Conservation (phyloP, 2,329 filamentous ascomycete species). For the Teratosphaeria nubilosa region DNA sequence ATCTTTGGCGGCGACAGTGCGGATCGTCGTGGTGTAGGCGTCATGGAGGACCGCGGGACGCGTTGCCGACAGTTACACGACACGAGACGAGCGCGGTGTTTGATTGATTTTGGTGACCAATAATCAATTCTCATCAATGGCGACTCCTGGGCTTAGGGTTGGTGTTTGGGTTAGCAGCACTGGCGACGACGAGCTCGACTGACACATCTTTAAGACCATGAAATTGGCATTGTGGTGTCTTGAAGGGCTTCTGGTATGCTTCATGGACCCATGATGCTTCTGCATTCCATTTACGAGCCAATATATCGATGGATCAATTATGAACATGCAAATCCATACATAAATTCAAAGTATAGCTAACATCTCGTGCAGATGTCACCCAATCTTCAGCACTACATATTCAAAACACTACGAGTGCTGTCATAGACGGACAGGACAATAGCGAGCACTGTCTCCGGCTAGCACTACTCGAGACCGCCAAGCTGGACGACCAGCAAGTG, state of each 20-base stretch:
- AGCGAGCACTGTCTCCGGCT: neutral
- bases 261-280: neutral
- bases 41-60: neutral
- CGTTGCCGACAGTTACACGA: neutral
- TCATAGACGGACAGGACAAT: too few species aligned
- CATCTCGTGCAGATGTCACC: neutral
- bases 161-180: neutral
- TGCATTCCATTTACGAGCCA: neutral
- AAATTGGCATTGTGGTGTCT: neutral
- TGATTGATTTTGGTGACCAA: neutral
- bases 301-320: neutral
- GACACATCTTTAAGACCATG: neutral
- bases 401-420: neutral
- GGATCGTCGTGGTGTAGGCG: slow-evolving; percentile 1
- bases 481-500: neutral
- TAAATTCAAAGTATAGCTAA: neutral
- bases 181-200: neutral
- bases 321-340: neutral
- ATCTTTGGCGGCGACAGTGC: slow-evolving; percentile 4
- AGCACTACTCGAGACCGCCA: neutral
- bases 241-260: neutral
- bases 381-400: neutral
- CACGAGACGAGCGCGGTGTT: neutral
- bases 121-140: neutral
- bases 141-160: neutral